Base-by-base conservation (phyloP, 179 eudicot genomes). In the Heliamphora pulchella region DNA sequence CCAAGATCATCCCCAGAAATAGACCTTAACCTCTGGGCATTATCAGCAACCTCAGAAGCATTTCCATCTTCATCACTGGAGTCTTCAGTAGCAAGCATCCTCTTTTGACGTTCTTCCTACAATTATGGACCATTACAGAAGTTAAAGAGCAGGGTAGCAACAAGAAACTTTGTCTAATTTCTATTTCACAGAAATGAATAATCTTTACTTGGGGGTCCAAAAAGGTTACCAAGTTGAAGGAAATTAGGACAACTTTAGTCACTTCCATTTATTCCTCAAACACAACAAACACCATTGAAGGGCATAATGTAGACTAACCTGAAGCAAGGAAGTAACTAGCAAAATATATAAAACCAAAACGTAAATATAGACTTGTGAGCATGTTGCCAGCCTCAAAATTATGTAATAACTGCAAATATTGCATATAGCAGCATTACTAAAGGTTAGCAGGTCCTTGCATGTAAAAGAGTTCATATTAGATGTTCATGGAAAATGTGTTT, bases 1-100 rank as follows among this genome's bases (percentile, higher is more conserved):
- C 98, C 99, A 80, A 96, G 99, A 83, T 96, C 99, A 84, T 96
- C 99, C 54, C 99, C 99, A 84, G 99, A 96, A 72, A 96, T 80
- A 84, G 93, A 89, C 75, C 84, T 92, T 55, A 77, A 78, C 74
- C 63, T 82, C 81, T 84, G 80, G 54, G 82, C 78, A 79, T 65
- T 78, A 69, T 82, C 86, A 80, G 58, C 87, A 82, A 85, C 89
- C 72, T 84, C 89, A 58, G 81, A 70, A 82, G 79, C 88, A 81
- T 88, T 85, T 67, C 62, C 58, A 65, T 90, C 97, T 68, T 89
- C 98, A 76, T 90, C 97, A 75, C 92, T 86, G 48, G 88, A 80
- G 74, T 90, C 93, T 84, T 91, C 96, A 82, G 83, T 81, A 79
- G 91, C 96, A 86, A 82, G 86, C 98, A 94, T 96, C 86, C 99